Conservation (phyloP, 225 moss, liverwort and hornwort genomes). For the Rhytidiadelphus loreus region DNA sequence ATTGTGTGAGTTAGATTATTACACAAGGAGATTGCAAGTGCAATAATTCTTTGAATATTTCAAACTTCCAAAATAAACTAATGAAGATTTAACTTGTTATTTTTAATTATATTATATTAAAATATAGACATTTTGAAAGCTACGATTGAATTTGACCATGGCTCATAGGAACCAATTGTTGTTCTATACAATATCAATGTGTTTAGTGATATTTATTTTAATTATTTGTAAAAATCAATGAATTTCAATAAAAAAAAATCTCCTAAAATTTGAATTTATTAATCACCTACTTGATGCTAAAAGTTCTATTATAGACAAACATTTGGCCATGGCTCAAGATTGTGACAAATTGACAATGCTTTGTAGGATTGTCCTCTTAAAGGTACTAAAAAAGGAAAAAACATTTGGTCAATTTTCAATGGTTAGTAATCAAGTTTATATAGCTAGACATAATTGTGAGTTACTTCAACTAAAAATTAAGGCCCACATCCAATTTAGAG, state of each 20-base stretch:
- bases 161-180: neutral
- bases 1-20: neutral
- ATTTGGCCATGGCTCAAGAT: neutral
- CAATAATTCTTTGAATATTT: neutral
- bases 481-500: neutral
- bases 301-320: neutral
- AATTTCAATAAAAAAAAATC: neutral
- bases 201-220: neutral
- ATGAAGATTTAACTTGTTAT: no score
- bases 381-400: no score
- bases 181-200: neutral
- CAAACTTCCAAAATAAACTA: neutral
- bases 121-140: neutral
- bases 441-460: fast-evolving
- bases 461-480: neutral
- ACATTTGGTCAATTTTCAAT: neutral
- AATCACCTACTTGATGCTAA: fast-evolving
- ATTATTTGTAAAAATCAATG: neutral
- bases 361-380: neutral
- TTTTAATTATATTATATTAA: neutral
- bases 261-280: neutral
- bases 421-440: neutral
- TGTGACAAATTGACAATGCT: no score
- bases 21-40: neutral
- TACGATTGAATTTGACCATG: neutral